Conservation (phyloP, 352 stramenopile species). For the Globisporangium sylvaticum region DNA sequence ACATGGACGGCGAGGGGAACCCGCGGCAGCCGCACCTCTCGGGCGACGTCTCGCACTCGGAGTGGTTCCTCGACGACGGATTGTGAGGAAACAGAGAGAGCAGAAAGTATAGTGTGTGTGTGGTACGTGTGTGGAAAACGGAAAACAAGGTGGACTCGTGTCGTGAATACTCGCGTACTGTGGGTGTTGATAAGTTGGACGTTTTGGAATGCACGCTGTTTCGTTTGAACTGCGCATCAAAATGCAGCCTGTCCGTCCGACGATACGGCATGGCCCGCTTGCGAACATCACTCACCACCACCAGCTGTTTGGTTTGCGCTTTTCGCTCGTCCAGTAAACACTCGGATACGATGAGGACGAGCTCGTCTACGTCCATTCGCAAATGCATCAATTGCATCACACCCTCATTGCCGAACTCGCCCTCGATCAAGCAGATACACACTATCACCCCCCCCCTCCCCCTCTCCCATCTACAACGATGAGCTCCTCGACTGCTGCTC, state of each 20-base stretch:
- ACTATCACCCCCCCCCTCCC: too few relatives aligned
- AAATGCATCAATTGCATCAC: not conserved
- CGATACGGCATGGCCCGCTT: too few relatives aligned
- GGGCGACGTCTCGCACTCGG: slow-evolving; percentile 36
- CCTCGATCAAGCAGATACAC: not conserved
- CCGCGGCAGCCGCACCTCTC: slow-evolving; percentile 30
- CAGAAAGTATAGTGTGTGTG: too few relatives aligned
- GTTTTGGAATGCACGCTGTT: not conserved
- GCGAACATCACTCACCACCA: not conserved
- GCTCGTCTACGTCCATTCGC: not conserved
- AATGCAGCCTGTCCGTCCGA: too few relatives aligned
- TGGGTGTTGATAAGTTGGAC: not conserved
- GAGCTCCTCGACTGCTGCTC: not conserved
- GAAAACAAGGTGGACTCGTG: not conserved
- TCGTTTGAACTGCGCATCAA: not conserved
- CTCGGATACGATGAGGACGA: not conserved
- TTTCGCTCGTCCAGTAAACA: not conserved
- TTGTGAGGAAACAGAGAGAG: not conserved
- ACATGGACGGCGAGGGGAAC: slow-evolving; percentile 33
- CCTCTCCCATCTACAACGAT: too few relatives aligned
- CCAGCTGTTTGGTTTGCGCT: not conserved
- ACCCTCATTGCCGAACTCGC: not conserved
- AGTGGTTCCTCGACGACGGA: slow-evolving; percentile 39
- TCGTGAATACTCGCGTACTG: not conserved
- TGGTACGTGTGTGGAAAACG: not conserved